Evolutionary conservation across 768 basidiomycete genomes (phyloP), one percentile per base, ranked within the genome.

Genomic region (Panaeolus papilionaceus): DNA sequence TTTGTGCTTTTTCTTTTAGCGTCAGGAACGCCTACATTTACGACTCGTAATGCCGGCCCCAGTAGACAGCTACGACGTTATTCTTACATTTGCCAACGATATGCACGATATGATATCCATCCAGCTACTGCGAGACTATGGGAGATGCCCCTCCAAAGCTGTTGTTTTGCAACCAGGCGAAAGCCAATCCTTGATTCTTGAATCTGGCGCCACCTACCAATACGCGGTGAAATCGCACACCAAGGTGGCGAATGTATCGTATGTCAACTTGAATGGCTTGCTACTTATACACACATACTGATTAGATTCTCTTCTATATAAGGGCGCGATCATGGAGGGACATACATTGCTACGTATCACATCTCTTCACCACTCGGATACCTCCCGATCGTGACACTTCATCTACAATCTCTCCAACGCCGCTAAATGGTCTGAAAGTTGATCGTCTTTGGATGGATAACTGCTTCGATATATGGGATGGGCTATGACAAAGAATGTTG

Each of bases 231-330:
- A 91, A 76, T 83, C 83, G 68, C 85, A 83, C 70, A 84, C 86
- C 62, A 88, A 87, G 73, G 89, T 91, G 37, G 88, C 85, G 67
- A 88, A 89, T 74, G 85, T 92, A 77, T 89, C 89, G 90, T 91
- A 77, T 73, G 89, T 80, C 33, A 37, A 26, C 9, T 28, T 14
- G 33, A 12, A 14, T 33, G 33, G 3, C 33, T 10, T 33, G 26
- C 62, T 62, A 37, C 3, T 1, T 51, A 16, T 38, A 12, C 6
- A 26, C 38, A 49, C 61, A 40, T 38, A 54, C 45, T 42, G 20
- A 61, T 51, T 69, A 28, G 68, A 38, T 37, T 38, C 12, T 61
- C 61, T 66, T 39, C 23, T 58, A 54, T 16, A 23, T 16, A 74
- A 92, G 90, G 39, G 90, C 88, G 40, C 82, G 86, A 68, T 83